Evolutionary conservation across 139 green algal genomes (phyloP).

Genomic region (Auxenochlorella pyrenoidosa): DNA sequence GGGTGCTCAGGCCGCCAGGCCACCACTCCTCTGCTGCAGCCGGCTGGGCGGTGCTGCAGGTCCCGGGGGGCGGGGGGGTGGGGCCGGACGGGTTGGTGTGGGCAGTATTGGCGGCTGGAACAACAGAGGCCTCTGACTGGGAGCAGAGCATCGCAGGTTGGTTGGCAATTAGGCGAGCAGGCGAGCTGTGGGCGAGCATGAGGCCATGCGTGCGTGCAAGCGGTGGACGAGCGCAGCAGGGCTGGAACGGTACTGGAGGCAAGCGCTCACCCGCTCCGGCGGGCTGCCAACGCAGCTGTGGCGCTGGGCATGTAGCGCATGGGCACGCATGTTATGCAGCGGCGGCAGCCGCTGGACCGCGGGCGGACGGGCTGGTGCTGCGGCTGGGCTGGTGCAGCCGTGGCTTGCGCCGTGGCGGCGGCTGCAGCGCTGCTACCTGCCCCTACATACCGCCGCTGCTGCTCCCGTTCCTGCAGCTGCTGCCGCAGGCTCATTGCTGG

Average conservation of each 20-base stretch:
- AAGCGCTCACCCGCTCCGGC: neutral
- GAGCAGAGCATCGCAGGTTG: too few relatives aligned
- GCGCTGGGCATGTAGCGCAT: neutral
- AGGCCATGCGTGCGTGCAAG: too few relatives aligned
- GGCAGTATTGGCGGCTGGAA: neutral
- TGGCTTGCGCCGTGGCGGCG: neutral
- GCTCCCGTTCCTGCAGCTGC: neutral
- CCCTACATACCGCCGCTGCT: neutral
- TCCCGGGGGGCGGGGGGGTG: neutral
- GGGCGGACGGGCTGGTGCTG: neutral
- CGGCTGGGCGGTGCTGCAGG: neutral
- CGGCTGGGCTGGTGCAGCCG: neutral
- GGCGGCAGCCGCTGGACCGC: neutral
- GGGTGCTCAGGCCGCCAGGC: slow-evolving; percentile 5
- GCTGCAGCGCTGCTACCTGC: neutral
- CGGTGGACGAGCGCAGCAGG: too few relatives aligned
- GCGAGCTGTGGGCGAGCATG: too few relatives aligned
- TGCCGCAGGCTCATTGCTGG: neutral
- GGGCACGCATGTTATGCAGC: neutral
- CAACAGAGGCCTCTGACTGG: too few relatives aligned
- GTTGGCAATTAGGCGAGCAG: too few relatives aligned
- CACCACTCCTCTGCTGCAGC: slow-evolving; percentile 25
- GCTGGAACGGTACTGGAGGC: too few relatives aligned
- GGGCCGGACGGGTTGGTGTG: neutral
- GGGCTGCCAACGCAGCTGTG: neutral